Conservation (phyloP, 2,329 filamentous ascomycete genomes). For the Drechslera avenae region DNA sequence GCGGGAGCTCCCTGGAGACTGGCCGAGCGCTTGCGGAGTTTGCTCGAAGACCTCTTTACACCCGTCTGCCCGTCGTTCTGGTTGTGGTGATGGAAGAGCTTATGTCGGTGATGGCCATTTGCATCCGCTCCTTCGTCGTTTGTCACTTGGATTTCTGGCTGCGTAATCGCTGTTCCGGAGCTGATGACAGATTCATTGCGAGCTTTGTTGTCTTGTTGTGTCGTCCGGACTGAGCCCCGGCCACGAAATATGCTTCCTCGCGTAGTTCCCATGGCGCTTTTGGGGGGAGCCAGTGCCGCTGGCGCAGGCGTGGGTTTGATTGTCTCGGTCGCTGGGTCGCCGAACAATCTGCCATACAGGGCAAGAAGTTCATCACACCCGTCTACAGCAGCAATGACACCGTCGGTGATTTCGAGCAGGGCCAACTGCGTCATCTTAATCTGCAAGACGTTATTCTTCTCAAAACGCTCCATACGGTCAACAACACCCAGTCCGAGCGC, state of each 20-base stretch:
- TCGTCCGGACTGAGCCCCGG: constrained; percentile 36
- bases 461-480: constrained; percentile 79
- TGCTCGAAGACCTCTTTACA: constrained; percentile 46
- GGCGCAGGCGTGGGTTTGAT: constrained; percentile 49
- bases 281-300: constrained; percentile 61
- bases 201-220: constrained; percentile 23
- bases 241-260: constrained; percentile 78
- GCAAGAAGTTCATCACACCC: constrained; percentile 82
- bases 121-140: constrained; percentile 58
- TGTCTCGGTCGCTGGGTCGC: constrained; percentile 55
- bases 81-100: constrained; percentile 42
- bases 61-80: constrained; percentile 42
- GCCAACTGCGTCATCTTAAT: constrained; percentile 94
- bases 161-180: constrained; percentile 31
- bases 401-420: constrained; percentile 81
- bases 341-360: constrained; percentile 82
- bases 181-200: constrained; percentile 35
- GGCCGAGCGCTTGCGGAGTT: constrained; percentile 48
- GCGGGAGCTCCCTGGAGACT: constrained; percentile 41
- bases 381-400: constrained; percentile 84
- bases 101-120: constrained; percentile 45
- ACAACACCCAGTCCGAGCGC: constrained; percentile 59
- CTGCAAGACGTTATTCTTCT: constrained; percentile 88
- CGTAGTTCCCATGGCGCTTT: constrained; percentile 68
- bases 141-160: constrained; percentile 70